phyloP scores from a whole-genome alignment of 2,329 filamentous ascomycete species.

The Dactylellina leptospora region DNA sequence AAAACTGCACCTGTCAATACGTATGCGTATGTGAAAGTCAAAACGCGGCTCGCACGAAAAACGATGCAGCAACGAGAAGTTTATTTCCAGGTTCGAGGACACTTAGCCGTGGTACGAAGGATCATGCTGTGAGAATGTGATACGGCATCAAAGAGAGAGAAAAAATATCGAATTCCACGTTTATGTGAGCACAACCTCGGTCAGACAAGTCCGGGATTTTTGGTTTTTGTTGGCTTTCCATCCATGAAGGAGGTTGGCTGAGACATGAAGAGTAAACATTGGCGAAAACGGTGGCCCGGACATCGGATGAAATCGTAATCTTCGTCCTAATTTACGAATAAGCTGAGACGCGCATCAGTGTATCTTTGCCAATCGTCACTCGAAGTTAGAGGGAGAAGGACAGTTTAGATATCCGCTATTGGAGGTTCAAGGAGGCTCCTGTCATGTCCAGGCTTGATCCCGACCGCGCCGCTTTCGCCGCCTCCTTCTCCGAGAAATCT shows the following conservation, averaged over 20 bases:
- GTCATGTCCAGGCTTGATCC: slow-evolving; percentile 8
- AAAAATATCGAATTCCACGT: slow-evolving; percentile 28
- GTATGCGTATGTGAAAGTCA: slow-evolving; percentile 1
- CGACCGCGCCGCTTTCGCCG: slow-evolving; percentile 26
- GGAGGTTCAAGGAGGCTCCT: too few species aligned
- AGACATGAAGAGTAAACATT: neutral
- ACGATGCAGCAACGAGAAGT: neutral
- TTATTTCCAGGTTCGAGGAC: slow-evolving; percentile 13
- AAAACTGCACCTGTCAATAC: neutral
- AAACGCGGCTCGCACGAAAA: slow-evolving; percentile 16
- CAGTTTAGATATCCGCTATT: too few species aligned
- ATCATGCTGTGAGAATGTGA: slow-evolving; percentile 40
- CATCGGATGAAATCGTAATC: slow-evolving; percentile 51
- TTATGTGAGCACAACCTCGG: slow-evolving; percentile 33
- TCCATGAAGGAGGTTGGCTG: neutral
- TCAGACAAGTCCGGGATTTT: slow-evolving; percentile 27
- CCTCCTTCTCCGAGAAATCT: slow-evolving; percentile 12
- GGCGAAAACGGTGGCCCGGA: slow-evolving; percentile 26
- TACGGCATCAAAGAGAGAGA: slow-evolving; percentile 9
- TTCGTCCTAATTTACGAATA: slow-evolving; percentile 11
- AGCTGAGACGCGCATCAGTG: slow-evolving; percentile 1
- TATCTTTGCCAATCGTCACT: slow-evolving; percentile 21
- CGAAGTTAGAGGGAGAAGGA: too few species aligned
- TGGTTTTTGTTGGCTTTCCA: neutral
- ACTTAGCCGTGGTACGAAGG: slow-evolving; percentile 40